phyloP scores from a whole-genome alignment of 176 grass and related monocot genomes.

The Guadua angustifolia region DNA sequence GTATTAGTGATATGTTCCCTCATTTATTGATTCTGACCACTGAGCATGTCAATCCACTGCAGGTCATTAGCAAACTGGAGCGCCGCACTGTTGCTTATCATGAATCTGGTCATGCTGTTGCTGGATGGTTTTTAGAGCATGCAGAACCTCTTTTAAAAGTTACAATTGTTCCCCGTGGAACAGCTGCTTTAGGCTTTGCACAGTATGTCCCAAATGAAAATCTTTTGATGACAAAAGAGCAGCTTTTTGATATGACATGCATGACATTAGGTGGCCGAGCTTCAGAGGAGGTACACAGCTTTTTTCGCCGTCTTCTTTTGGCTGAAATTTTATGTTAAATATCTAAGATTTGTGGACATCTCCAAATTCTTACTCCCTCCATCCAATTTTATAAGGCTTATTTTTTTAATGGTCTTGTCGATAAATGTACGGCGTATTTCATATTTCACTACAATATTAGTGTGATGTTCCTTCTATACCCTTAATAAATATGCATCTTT shows the following conservation, averaged over 20 bases:
- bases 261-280: conserved; percentile 98
- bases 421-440: no score
- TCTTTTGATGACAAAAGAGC: conserved; percentile 97
- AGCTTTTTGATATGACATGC: conserved; percentile 98
- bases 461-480: no score
- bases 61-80: conserved; percentile 99
- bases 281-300: conserved; percentile 74
- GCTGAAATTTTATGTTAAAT: conserved; percentile 33
- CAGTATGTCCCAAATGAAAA: conserved; percentile 94
- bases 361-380: background rate
- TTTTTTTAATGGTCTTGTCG: no score
- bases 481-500: no score
- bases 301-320: background rate
- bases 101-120: conserved; percentile 84
- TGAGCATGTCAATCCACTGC: conserved; percentile 17
- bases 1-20: background rate
- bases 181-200: conserved; percentile 97
- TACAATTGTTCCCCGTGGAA: conserved; percentile 97
- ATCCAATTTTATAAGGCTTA: no score
- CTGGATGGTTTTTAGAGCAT: conserved; percentile 98
- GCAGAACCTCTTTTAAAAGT: conserved; percentile 97
- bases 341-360: conserved; percentile 1
- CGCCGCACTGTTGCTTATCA: conserved; percentile 79
- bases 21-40: conserved; percentile 19
- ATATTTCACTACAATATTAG: no score